Base-by-base conservation (phyloP, 768 basidiomycete species). In the Wakefieldia striispora region DNA sequence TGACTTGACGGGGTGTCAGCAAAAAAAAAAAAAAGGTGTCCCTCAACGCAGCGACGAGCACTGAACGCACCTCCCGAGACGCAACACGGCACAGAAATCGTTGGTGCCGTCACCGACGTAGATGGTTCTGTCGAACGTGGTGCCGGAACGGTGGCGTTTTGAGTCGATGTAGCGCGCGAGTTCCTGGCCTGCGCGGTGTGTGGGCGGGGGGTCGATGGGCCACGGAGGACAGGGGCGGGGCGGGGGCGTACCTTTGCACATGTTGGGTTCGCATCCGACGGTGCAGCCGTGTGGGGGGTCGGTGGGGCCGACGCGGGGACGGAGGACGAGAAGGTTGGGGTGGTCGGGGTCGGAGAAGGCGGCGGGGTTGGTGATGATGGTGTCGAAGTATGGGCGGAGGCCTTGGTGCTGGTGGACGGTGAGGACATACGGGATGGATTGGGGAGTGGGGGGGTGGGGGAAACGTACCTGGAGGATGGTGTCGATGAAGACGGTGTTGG, bases 61-160 rank as follows among this genome's bases (percentile, higher is more conserved):
- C n/a, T n/a, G n/a, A 20, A 43, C 57, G 59, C 50, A 90, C 87
- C 78, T 79, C 70, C 87, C 75, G 45, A 98, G 74, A 43, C 86
- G 83, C 39, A 97, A 72, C 46, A 92, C 77, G 4, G 95, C 94
- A 66, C 97, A 99, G 65, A 93, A 95, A 67, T 99, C 97, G 67
- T 98, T 98, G 14, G 78, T 75, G 1, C 97, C 97, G 60, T 99
- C 97, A 14, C 97, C 97, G 52, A 98, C 77, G 66, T 97, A 99
- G 38, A 90, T 75, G 57, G 97, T 75, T 33, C 87, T 82, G 53
- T 94, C 88, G 61, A 77, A 97, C 14, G 78, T 73, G 10, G 75
- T 72, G 8, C 75, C 74, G 51, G 86, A 20, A 14, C n/a, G n/a
- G n/a, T 36, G 74, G 38, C 83, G 72, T 2, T 72, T 70, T 42